phyloP scores from a whole-genome alignment of 495 filamentous ascomycete species.

The Xylaria longipes region DNA sequence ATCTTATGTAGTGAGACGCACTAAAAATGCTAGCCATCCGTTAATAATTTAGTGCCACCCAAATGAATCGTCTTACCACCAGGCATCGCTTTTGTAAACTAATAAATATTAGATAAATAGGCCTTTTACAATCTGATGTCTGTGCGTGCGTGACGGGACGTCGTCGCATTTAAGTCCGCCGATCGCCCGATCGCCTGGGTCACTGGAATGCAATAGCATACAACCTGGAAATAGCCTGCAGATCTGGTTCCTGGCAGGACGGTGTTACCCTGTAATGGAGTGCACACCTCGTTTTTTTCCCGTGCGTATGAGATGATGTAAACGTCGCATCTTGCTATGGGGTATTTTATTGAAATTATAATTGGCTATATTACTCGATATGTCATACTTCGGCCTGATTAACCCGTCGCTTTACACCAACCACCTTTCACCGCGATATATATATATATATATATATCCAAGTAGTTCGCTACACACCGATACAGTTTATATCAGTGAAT shows the following conservation, averaged over 20 bases:
- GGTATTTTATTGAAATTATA: neutral
- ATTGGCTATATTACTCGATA: too few relatives aligned
- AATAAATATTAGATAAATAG: neutral
- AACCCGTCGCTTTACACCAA: too few relatives aligned
- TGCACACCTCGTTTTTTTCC: neutral
- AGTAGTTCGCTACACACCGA: too few relatives aligned
- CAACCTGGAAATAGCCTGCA: neutral
- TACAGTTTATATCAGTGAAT: too few relatives aligned
- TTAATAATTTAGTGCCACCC: neutral
- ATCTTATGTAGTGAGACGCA: too few relatives aligned
- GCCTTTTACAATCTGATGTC: neutral
- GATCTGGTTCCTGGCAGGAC: neutral
- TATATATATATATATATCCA: too few relatives aligned
- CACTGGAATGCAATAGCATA: neutral
- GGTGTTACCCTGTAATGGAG: neutral
- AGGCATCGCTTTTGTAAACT: neutral
- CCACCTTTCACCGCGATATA: too few relatives aligned
- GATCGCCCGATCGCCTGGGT: slow-evolving; percentile 10
- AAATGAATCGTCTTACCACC: neutral
- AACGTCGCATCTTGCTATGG: neutral
- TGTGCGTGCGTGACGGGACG: neutral
- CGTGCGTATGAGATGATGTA: neutral
- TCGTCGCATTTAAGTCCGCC: slow-evolving; percentile 12
- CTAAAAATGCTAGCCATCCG: neutral
- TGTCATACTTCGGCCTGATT: too few relatives aligned